Evolutionary conservation across 2,329 filamentous ascomycete species (phyloP).

Genomic region (Hypoxylon sp.): DNA sequence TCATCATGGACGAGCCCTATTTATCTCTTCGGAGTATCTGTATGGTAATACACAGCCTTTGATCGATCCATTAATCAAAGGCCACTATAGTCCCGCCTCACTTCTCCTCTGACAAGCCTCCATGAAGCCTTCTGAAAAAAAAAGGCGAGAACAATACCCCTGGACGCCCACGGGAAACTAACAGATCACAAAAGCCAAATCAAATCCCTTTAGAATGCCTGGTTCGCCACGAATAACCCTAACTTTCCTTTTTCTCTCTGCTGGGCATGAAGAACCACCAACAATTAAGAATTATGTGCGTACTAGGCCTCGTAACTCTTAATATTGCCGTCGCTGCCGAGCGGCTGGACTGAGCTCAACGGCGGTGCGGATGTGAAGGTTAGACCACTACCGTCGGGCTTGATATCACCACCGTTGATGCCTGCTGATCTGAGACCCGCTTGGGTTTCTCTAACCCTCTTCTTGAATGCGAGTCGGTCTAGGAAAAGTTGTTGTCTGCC

Average conservation of each 20-base stretch:
- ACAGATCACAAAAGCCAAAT: conserved; percentile 14
- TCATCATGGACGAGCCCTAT: conserved; percentile 35
- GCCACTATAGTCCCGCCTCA: conserved; percentile 26
- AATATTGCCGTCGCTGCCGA: conserved; percentile 67
- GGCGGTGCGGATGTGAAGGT: conserved; percentile 64
- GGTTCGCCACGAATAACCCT: conserved; percentile 42
- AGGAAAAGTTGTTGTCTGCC: conserved; percentile 93
- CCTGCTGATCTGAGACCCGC: conserved; percentile 72
- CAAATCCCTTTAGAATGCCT: conserved; percentile 36
- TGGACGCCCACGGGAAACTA: conserved; percentile 26
- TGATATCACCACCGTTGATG: conserved; percentile 62
- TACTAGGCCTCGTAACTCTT: conserved; percentile 69
- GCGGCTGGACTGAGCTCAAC: conserved; percentile 63
- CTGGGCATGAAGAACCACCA: not conserved
- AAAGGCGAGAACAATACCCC: conserved; percentile 10
- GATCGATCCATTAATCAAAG: conserved; percentile 15
- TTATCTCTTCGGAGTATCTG: conserved; percentile 30
- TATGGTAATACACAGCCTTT: conserved; percentile 42
- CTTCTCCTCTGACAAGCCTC: conserved; percentile 17
- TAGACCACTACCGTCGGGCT: conserved; percentile 65
- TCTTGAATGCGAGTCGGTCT: conserved; percentile 90
- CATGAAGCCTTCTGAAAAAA: not conserved
- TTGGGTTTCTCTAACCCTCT: conserved; percentile 85
- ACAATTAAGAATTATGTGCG: conserved; percentile 55
- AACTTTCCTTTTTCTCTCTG: not conserved